Base-by-base conservation (phyloP, 345 rosid species). In the Clarkia xantiana region DNA sequence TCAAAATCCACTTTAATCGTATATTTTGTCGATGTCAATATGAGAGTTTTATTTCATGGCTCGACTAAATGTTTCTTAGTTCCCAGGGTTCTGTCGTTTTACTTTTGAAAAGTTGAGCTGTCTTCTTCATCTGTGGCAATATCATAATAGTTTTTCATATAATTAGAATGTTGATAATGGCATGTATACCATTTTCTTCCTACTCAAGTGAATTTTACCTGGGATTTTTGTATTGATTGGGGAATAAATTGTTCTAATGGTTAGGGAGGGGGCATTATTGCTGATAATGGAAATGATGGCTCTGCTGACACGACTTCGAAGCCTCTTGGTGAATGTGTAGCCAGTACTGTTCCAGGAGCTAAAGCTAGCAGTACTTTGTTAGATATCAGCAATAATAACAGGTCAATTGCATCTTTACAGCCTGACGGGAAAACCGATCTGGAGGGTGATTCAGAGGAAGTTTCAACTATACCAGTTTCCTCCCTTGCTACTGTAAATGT, bases 201-300 rank as follows among this genome's bases (percentile, higher is more conserved):
- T 5, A 1, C 36, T 29, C 8, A 29, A 29, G 36, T 29, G 8
- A 10, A 29, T 29, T 29, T 29, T 29, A 29, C 6, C 1, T 2
- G 36, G 8, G 11, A 12, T 45, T 6, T 22, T 14, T 7, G 57
- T 22, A 51, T 58, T 46, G 60, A 62, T 53, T 71, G 65, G 62
- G 68, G 75, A 34, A 63, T 71, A 10, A 34, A 58, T 17, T 47
- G 14, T 47, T 58, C 47, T 69, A 64, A 18, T 58, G 47, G 42
- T 11, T 66, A 81, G 94, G 82, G 63, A 61, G 72, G 66, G 18
- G 53, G 56, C 39, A 40, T 50, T 16, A 46, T 45, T 54, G 52
- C 49, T 59, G 73, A 60, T 49, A 56, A 62, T 54, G 52, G 23
- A 9, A 71, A 62, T 68, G 67, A 54, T 47, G 63, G 54, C 50